Evolutionary conservation across 768 basidiomycete genomes (phyloP).

Genomic region (Lactarius vividus): DNA sequence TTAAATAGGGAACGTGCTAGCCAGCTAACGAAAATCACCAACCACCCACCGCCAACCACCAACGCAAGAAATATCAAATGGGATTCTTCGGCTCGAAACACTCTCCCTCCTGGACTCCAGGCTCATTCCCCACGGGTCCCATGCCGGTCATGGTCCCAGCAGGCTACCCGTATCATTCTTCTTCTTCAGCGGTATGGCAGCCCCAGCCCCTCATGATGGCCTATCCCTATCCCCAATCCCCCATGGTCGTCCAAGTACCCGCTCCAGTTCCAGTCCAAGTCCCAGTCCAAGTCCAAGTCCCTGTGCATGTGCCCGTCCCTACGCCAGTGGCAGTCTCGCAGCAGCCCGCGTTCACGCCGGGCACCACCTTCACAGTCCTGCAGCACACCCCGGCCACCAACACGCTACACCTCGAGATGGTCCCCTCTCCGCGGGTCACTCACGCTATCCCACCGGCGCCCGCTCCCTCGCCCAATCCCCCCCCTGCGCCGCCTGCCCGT

Average conservation of each 20-base stretch:
- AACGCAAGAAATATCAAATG: neutral
- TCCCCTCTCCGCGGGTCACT: no score
- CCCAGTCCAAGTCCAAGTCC: neutral
- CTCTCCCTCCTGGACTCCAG: slow-evolving; percentile 1
- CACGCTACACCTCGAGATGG: neutral
- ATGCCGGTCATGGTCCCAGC: neutral
- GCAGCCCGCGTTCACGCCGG: neutral
- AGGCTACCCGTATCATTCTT: neutral
- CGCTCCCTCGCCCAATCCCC: neutral
- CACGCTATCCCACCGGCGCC: no score
- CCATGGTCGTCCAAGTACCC: neutral
- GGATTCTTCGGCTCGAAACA: neutral
- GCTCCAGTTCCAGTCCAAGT: neutral
- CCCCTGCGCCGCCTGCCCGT: neutral
- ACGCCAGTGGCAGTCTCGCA: neutral
- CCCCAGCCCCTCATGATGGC: neutral
- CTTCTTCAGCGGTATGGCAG: neutral
- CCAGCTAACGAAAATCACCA: no score
- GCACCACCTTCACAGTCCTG: neutral
- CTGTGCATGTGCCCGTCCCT: neutral
- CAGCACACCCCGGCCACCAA: neutral
- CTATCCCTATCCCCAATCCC: neutral
- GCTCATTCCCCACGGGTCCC: slow-evolving; percentile 1
- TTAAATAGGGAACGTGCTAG: no score
- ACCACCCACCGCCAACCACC: no score